phyloP scores from a whole-genome alignment of 768 basidiomycete genomes.

The Ramaria rubella region DNA sequence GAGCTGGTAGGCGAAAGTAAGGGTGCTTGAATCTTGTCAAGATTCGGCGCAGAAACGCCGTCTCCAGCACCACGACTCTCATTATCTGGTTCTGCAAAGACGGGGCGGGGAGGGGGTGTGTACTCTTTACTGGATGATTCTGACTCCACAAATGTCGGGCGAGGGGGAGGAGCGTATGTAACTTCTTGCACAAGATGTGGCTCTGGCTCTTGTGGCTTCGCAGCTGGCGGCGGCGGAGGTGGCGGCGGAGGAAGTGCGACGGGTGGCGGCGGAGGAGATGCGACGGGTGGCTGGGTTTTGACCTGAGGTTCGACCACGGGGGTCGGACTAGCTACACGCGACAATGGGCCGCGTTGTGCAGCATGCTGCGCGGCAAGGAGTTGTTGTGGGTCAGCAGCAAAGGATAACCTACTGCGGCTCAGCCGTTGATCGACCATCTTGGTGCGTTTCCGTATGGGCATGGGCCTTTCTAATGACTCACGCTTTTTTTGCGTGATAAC shows the following conservation, averaged over 20 bases:
- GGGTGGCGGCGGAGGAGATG: conserved; percentile 16
- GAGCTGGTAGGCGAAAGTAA: conserved; percentile 12
- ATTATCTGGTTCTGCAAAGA: conserved; percentile 20
- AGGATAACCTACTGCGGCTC: conserved; percentile 69
- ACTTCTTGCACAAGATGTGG: too few species aligned
- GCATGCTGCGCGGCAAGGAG: conserved; percentile 65
- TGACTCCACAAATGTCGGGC: conserved; percentile 56
- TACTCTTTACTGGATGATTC: conserved; percentile 42
- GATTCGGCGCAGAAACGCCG: conserved; percentile 33
- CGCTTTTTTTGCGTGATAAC: conserved; percentile 80
- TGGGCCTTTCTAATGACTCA: conserved; percentile 70
- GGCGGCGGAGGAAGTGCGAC: not conserved
- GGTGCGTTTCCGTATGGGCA: conserved; percentile 80
- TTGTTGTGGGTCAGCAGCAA: conserved; percentile 62
- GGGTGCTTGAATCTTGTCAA: conserved; percentile 22
- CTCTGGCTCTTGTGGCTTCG: not conserved
- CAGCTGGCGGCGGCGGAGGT: not conserved
- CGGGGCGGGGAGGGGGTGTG: conserved; percentile 32
- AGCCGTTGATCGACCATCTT: conserved; percentile 84
- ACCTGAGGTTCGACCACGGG: conserved; percentile 13
- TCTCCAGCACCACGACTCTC: conserved; percentile 28
- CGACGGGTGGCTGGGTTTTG: not conserved
- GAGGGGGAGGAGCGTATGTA: conserved; percentile 17
- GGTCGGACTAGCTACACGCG: conserved; percentile 2
- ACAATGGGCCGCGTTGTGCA: conserved; percentile 30